Percentiles rank a stretch among this genome's conserved stretches.
phyloP scores from a whole-genome alignment of 1,284 basidiomycete genomes.

The Neonothopanus nambi region DNA sequence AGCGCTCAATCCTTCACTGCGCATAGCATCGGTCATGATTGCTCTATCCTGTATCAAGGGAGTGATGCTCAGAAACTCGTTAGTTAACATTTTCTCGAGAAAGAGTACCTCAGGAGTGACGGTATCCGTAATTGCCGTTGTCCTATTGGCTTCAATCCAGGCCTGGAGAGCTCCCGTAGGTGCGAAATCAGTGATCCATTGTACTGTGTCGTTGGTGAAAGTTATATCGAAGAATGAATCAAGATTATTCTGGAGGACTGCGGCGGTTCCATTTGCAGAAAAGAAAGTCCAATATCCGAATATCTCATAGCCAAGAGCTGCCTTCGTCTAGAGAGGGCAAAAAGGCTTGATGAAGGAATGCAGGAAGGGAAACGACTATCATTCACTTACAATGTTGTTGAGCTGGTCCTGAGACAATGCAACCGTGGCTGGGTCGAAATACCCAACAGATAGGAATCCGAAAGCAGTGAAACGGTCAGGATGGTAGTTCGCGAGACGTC shows the following conservation, averaged over 20 bases:
- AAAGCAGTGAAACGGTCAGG: constrained; percentile 42
- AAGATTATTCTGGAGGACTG: constrained; percentile 32
- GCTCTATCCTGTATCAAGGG: too few relatives aligned
- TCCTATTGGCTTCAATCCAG: constrained; percentile 26
- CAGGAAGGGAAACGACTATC: not conserved
- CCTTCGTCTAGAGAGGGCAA: too few relatives aligned
- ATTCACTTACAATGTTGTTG: constrained; percentile 16
- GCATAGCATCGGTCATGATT: too few relatives aligned
- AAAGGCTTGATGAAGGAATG: constrained; percentile 26
- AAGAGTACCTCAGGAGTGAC: constrained; percentile 4
- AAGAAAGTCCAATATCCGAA: constrained; percentile 41
- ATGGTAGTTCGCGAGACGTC: constrained; percentile 37
- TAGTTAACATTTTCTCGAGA: too few relatives aligned
- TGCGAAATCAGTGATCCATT: constrained; percentile 20
- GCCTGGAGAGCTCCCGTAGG: constrained; percentile 31
- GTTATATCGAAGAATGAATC: constrained; percentile 18
- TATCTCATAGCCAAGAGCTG: constrained; percentile 28
- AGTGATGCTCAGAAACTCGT: too few relatives aligned
- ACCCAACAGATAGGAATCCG: constrained; percentile 43
- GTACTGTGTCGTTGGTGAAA: constrained; percentile 27
- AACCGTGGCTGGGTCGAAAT: constrained; percentile 31
- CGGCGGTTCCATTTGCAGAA: constrained; percentile 27
- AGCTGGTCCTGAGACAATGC: too few relatives aligned
- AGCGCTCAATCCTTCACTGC: too few relatives aligned
- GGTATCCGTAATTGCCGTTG: constrained; percentile 20